Evolutionary conservation across 2,329 filamentous ascomycete genomes (phyloP), one percentile per base, ranked within the genome.

Genomic region (Chaetomium sp.): DNA sequence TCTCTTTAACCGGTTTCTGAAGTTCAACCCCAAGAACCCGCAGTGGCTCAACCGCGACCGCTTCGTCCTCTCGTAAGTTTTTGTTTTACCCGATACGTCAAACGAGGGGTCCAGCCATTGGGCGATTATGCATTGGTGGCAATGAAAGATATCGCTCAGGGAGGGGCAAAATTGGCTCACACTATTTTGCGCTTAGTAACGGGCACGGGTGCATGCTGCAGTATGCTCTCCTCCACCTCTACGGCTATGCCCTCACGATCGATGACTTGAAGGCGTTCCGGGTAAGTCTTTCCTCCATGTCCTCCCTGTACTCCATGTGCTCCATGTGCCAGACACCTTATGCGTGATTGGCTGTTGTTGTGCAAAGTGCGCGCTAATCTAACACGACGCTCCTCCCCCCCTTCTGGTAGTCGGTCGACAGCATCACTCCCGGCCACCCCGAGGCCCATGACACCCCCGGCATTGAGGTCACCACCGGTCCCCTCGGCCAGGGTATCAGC

Each of bases 161-260:
- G 47, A 19, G 11, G 34, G 45, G 34, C 3, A 4, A 36, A 27
- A 12, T n/a, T 10, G 34, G 49, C 45, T 53, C 27, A 49, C 46
- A 35, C 52, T 49, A 5, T 8, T 12, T 35, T 11, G 37, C 49
- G 52, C 49, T 51, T 67, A 96, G 91, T 60, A 99, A 99, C 81
- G 94, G 94, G 67, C 94, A 99, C 79, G 94, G 87, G 68, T 99
- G 94, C 84, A 96, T 99, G 91, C 89, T 99, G 59, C 94, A 96
- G 75, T 99, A 99, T 86, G 88, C 92, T 69, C 84, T 99, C 66
- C 88, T 99, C 69, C 94, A 99, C 80, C 82, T 99, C 55, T 96
- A 91, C 76, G 94, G 94, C 74, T 99, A 95, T 74, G 83, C 77
- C 62, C 68, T 99, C 66, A 82, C 83, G 69, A 79, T 99, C 60